Evolutionary conservation across 2,329 filamentous ascomycete genomes (phyloP), one percentile per base, ranked within the genome.

Genomic region (Cyphellophora attinorum): DNA sequence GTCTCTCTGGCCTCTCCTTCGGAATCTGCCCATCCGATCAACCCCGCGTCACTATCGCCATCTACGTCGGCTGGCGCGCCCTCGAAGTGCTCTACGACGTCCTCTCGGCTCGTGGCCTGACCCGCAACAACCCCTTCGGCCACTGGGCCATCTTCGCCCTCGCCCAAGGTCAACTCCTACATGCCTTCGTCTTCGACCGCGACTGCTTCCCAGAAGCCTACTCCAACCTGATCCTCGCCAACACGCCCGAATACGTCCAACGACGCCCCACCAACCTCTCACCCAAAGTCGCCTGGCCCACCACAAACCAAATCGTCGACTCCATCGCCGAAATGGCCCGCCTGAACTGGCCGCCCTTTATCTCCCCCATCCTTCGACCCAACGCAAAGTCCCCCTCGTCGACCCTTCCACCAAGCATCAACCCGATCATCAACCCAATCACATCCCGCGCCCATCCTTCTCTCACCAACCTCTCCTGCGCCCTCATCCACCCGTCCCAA

Each of bases 51-150:
- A 85, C 83, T 0, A 72, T 91, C 30, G 79, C 85, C 11, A 84
- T 96, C 41, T 93, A 89, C 54, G 67, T 79, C 37, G 68, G 85
- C 41, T 89, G 85, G 47, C 74, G 85, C 33, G 83, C 85, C 2
- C 64, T 93, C 23, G 89, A 98, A 55, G 91, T 89, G 47, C 69
- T 74, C 4, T 96, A 88, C 69, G 94, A 94, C 56, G 68, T 79
- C 13, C 70, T 85, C 4, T 84, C 94, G 52, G 76, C 80, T 29
- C 76, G 81, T 27, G 79, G 79, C 5, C 76, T 68, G 50, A 64
- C 81, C 40, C 72, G 72, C 50, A 71, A 76, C 47, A 72, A 79
- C 47, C 86, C 88, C 0, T 83, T 82, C 62, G 83, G 83, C 14
- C 85, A 81, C 55, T 89, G 83, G 82, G 65, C 88, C 64, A 55